Percentiles rank a stretch among this genome's conserved stretches.
phyloP scores from a whole-genome alignment of 2,329 filamentous ascomycete genomes.

The Acephala macrosclerotiorum region DNA sequence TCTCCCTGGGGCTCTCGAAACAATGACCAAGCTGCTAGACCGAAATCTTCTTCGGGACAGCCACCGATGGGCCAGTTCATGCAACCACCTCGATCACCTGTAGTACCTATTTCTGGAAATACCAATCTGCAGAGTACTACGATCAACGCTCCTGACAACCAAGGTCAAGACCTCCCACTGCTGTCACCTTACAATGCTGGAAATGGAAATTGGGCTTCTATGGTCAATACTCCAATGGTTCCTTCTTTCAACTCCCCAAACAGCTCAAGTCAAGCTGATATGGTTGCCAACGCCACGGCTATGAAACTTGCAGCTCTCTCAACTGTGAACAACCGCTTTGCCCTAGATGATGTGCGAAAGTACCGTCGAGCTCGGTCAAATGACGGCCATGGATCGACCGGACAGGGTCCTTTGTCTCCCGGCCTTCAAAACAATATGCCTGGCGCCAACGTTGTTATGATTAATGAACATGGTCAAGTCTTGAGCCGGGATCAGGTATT shows the following conservation, averaged over 20 bases:
- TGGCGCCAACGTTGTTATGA: slow-evolving; percentile 86
- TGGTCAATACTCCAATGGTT: slow-evolving; percentile 97
- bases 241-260: slow-evolving; percentile 75
- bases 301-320: slow-evolving; percentile 98
- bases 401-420: slow-evolving; percentile 70
- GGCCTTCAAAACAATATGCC: slow-evolving; percentile 70
- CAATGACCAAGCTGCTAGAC: slow-evolving; percentile 62
- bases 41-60: slow-evolving; percentile 78
- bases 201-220: slow-evolving; percentile 96
- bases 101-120: slow-evolving; percentile 71
- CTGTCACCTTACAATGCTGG: slow-evolving; percentile 83
- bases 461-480: slow-evolving; percentile 91
- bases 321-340: slow-evolving; percentile 97
- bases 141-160: slow-evolving; percentile 74
- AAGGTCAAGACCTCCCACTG: slow-evolving; percentile 75
- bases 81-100: slow-evolving; percentile 84
- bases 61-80: slow-evolving; percentile 93
- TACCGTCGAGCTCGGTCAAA: slow-evolving; percentile 91
- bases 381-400: slow-evolving; percentile 70
- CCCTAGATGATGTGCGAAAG: slow-evolving; percentile 95
- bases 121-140: slow-evolving; percentile 84
- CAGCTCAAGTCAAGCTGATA: slow-evolving; percentile 78
- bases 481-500: slow-evolving; percentile 86
- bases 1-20: slow-evolving; percentile 79
- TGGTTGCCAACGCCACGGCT: slow-evolving; percentile 97